These are phyloP conservation scores for Chytriomyces sp. DNA, from an alignment of 192 early-diverging fungal species.

Conservation along the genomic window DNA sequence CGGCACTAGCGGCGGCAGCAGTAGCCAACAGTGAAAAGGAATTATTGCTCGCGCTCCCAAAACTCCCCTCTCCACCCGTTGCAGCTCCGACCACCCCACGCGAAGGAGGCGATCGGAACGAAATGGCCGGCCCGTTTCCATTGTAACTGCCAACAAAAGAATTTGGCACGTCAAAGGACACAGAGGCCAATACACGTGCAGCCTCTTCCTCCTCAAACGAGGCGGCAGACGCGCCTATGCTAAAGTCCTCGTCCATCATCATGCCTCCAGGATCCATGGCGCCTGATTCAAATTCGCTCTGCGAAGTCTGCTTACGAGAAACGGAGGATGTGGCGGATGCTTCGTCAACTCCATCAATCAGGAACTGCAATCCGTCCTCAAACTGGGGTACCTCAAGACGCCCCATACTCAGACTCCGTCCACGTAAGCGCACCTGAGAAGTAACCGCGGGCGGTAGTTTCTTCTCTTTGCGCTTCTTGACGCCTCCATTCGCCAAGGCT, in stretches of 20 bases:
- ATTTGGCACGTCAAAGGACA: constrained; percentile 1
- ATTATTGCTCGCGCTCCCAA: neutral
- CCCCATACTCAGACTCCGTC: neutral
- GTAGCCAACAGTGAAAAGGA: neutral
- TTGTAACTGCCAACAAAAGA: neutral
- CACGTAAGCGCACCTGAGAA: neutral
- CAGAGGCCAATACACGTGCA: constrained; percentile 24
- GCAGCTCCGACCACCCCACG: neutral
- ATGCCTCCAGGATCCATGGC: no score
- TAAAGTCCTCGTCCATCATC: neutral
- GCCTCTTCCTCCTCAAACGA: constrained; percentile 23
- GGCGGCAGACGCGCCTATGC: neutral
- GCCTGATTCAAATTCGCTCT: no score
- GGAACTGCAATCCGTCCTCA: neutral
- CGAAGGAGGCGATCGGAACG: neutral
- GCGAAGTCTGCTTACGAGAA: no score
- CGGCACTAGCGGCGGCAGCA: neutral
- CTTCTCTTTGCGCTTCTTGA: neutral
- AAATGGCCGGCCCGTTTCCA: neutral
- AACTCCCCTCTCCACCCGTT: neutral
- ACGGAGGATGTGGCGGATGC: neutral
- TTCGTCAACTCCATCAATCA: neutral
- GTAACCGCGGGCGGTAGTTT: neutral
- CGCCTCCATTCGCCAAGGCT: neutral
- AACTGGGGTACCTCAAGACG: neutral